Evolutionary conservation across 2,329 filamentous ascomycete species (phyloP).

Genomic region (Rutstroemia sp.): DNA sequence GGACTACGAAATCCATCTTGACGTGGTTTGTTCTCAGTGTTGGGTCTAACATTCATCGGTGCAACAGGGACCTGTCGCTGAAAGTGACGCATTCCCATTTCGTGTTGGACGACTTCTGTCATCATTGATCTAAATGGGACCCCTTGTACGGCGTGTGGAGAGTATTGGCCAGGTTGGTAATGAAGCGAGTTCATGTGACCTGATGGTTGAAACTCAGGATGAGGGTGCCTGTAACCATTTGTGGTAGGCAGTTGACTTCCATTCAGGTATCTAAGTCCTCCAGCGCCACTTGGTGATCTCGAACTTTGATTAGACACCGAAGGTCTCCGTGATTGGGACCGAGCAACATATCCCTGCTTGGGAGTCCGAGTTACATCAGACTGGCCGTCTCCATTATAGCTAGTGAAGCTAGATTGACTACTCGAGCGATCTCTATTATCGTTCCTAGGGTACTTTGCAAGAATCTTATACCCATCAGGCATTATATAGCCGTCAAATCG

Average conservation of each 20-base stretch:
- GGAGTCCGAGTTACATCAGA: neutral
- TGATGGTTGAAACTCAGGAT: neutral
- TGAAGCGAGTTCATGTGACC: neutral
- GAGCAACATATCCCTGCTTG: neutral
- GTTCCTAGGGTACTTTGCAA: conserved; percentile 5
- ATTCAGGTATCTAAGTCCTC: neutral
- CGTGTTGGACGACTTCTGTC: conserved; percentile 7
- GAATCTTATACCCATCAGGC: neutral
- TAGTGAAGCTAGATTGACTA: conserved; percentile 10
- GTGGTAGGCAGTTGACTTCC: neutral
- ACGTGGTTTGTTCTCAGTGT: neutral
- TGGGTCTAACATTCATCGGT: neutral
- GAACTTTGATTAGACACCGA: conserved; percentile 6
- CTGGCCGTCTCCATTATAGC: neutral
- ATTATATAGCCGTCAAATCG: conserved; percentile 3
- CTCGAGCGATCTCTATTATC: conserved; percentile 5
- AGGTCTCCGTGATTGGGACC: neutral
- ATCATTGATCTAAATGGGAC: neutral
- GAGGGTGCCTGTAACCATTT: neutral
- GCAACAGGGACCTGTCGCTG: conserved; percentile 2
- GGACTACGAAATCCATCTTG: too few species aligned
- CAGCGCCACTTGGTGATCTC: conserved; percentile 2
- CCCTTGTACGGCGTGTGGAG: neutral
- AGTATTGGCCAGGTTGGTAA: neutral
- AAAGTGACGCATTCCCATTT: neutral